Conservation (phyloP, 2,329 filamentous ascomycete species). For the Fonsecaea multimorphosa region DNA sequence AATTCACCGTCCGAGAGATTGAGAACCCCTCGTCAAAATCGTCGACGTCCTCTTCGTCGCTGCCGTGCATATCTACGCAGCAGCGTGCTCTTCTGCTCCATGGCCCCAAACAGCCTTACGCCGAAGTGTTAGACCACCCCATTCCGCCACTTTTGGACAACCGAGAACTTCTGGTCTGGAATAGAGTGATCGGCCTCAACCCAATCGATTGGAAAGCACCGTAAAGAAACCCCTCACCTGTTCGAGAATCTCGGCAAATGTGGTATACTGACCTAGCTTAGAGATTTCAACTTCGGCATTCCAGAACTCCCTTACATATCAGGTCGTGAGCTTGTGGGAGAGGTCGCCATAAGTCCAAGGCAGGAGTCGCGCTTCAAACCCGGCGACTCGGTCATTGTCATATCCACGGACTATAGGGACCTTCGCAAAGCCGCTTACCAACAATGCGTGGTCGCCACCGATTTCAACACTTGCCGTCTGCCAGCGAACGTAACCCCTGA, state of each 20-base stretch:
- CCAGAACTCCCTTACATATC: slow-evolving; percentile 71
- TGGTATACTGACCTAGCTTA: slow-evolving; percentile 45
- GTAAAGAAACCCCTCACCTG: slow-evolving; percentile 19
- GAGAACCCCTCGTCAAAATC: slow-evolving; percentile 22
- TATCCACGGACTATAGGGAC: slow-evolving; percentile 77
- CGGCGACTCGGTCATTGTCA: slow-evolving; percentile 65
- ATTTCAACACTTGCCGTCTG: slow-evolving; percentile 69
- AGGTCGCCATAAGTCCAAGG: slow-evolving; percentile 59
- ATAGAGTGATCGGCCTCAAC: slow-evolving; percentile 67
- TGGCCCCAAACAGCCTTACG: slow-evolving; percentile 27
- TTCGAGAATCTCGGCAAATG: neutral
- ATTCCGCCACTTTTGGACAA: slow-evolving; percentile 19
- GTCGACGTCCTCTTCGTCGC: slow-evolving; percentile 8
- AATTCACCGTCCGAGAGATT: slow-evolving; percentile 14
- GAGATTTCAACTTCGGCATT: slow-evolving; percentile 73
- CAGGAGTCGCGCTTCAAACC: slow-evolving; percentile 57
- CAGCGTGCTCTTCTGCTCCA: slow-evolving; percentile 25
- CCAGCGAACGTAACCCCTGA: slow-evolving; percentile 61
- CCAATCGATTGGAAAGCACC: slow-evolving; percentile 73
- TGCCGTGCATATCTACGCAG: slow-evolving; percentile 20
- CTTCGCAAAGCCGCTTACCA: slow-evolving; percentile 74
- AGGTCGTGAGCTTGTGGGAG: slow-evolving; percentile 72
- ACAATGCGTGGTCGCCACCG: slow-evolving; percentile 68
- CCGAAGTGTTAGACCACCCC: slow-evolving; percentile 22
- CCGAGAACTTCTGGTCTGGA: slow-evolving; percentile 34